These are phyloP conservation scores for Jaenimonas drosophilae DNA, from an alignment of 208 protist genomes.

Conservation along the genomic window DNA sequence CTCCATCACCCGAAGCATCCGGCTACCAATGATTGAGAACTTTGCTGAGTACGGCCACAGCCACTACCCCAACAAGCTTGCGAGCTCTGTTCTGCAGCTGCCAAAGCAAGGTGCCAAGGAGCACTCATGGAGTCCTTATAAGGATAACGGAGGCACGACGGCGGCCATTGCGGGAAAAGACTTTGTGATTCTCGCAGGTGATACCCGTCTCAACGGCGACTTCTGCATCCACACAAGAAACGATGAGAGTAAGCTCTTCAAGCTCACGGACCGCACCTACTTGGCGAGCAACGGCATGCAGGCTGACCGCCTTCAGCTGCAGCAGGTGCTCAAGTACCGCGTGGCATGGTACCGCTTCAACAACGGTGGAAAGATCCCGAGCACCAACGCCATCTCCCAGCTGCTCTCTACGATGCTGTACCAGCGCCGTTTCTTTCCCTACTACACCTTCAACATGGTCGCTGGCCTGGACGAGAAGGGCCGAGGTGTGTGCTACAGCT, in stretches of 20 bases:
- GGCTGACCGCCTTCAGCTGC: slow-evolving; percentile 93
- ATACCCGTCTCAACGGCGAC: slow-evolving; percentile 96
- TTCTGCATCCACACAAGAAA: slow-evolving; percentile 96
- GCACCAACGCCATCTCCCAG: slow-evolving; percentile 91
- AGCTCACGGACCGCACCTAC: slow-evolving; percentile 90
- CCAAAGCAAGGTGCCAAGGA: slow-evolving; percentile 60
- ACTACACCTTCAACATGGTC: slow-evolving; percentile 99
- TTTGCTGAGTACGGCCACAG: slow-evolving; percentile 62
- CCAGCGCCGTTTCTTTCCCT: slow-evolving; percentile 97
- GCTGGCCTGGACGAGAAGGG: slow-evolving; percentile 94
- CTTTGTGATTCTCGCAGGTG: slow-evolving; percentile 95
- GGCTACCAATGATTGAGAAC: slow-evolving; percentile 67
- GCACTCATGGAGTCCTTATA: slow-evolving; percentile 87
- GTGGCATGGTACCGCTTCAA: slow-evolving; percentile 94
- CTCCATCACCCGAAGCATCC: too few relatives aligned
- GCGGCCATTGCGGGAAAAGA: slow-evolving; percentile 94
- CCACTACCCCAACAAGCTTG: slow-evolving; percentile 69
- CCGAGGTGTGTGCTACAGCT: slow-evolving; percentile 95
- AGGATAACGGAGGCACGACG: slow-evolving; percentile 93
- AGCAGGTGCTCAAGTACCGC: slow-evolving; percentile 91
- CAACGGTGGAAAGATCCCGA: slow-evolving; percentile 87
- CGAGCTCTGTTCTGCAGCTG: slow-evolving; percentile 49
- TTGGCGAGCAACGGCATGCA: slow-evolving; percentile 96
- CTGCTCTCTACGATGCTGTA: slow-evolving; percentile 97
- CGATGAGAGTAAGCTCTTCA: slow-evolving; percentile 89